phyloP scores from a whole-genome alignment of 2,329 filamentous ascomycete species.

The Fusarium burgessii region DNA sequence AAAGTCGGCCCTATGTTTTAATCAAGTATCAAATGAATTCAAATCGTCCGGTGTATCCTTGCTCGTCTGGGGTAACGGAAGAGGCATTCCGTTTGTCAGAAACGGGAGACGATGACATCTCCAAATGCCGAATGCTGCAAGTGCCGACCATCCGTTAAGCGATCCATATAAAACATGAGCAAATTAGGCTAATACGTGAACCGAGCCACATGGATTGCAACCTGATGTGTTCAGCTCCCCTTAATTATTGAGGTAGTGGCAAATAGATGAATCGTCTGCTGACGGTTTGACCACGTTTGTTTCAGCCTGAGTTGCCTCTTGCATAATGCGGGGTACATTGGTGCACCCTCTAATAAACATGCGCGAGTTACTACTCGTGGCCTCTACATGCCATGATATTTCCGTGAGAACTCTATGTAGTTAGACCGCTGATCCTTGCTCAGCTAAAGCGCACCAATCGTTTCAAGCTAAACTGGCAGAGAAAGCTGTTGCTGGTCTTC shows the following conservation, averaged over 20 bases:
- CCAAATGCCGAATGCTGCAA: not conserved
- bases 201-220: too few relatives aligned
- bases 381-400: not conserved
- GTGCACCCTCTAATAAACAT: not conserved
- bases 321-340: not conserved
- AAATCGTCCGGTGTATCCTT: not conserved
- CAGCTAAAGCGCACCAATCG: not conserved
- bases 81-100: not conserved
- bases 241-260: not conserved
- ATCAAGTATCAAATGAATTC: not conserved
- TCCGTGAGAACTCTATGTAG: not conserved
- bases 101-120: not conserved
- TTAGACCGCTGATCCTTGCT: not conserved
- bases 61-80: not conserved
- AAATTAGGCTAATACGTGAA: not conserved
- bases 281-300: not conserved
- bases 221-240: not conserved
- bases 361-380: not conserved
- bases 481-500: not conserved
- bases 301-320: not conserved
- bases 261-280: not conserved
- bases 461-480: not conserved
- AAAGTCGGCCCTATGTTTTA: not conserved
- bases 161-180: not conserved
- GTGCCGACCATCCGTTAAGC: slow-evolving; percentile 2